These are phyloP conservation scores for Saraca asoca DNA, from an alignment of 331 rosid genomes.

Conservation along the genomic window DNA sequence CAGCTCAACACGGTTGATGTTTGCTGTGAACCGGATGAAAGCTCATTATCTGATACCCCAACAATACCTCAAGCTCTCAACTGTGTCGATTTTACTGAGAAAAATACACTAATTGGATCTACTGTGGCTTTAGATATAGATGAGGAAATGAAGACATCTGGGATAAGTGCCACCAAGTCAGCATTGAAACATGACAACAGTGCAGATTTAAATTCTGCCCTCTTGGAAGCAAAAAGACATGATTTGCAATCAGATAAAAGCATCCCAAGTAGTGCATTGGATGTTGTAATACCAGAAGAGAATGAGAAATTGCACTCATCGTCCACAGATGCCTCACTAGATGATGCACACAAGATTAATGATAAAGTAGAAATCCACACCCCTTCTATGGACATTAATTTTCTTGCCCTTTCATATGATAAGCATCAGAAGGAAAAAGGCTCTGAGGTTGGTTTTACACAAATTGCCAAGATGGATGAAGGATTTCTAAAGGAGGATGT, in stretches of 20 bases:
- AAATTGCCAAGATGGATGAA: conserved; percentile 30
- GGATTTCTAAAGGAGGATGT: conserved; percentile 35
- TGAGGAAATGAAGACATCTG: conserved; percentile 30
- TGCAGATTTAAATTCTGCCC: conserved; percentile 27
- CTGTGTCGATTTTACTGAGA: conserved; percentile 21
- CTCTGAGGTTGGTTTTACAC: conserved; percentile 33
- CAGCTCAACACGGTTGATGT: conserved; percentile 34
- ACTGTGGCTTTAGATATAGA: conserved; percentile 24
- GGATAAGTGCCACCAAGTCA: conserved; percentile 22
- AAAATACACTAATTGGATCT: conserved; percentile 26
- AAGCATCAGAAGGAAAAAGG: conserved; percentile 29
- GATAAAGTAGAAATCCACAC: conserved; percentile 35
- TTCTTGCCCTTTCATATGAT: conserved; percentile 30
- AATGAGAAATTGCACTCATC: conserved; percentile 28
- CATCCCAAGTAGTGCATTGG: conserved; percentile 30
- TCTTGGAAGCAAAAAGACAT: conserved; percentile 26
- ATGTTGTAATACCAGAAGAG: conserved; percentile 34
- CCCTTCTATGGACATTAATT: conserved; percentile 27
- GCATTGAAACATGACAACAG: conserved; percentile 28
- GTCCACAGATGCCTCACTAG: conserved; percentile 26
- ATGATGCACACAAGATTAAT: conserved; percentile 29
- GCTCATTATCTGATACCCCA: conserved; percentile 29
- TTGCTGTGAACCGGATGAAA: conserved; percentile 35
- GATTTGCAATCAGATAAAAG: conserved; percentile 33
- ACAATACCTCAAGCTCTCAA: conserved; percentile 21